Base-by-base conservation (phyloP, 495 filamentous ascomycete genomes). In the Tuber magnatum region DNA sequence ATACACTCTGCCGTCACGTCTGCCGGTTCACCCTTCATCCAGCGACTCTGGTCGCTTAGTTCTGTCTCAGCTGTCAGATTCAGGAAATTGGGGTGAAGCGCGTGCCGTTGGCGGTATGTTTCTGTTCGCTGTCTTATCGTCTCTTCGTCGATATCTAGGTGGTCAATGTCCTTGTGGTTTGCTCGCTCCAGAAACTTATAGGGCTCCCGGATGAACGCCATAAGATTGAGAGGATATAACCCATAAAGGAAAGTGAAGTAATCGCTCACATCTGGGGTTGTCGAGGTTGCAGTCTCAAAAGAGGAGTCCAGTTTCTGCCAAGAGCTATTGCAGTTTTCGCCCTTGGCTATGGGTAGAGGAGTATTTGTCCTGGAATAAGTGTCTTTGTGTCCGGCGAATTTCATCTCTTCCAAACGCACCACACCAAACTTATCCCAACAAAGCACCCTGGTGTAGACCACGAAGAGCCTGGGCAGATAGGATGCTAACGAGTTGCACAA, bases 181-280 rank as follows among this genome's bases (percentile, higher is more conserved):
- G 88, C 87, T 78, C 89, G 87, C 56, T 90, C 88, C 3, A 93
- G 84, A 75, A 89, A 92, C 79, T 89, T 87, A 48, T 91, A 87
- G 4, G 91, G 91, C 78, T 93, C 92, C 39, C 91, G 86, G 69
- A 93, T 90, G 83, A 92, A 93, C 77, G 88, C 88, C 85, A 90
- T 87, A 81, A 93, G 90, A 80, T 92, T 92, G 75, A 92, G 87
- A n/a, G 91, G 91, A 76, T 93, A 93, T 14, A 93, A 84, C 20
- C 91, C 91, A 75, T 93, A 93, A 4, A 93, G 84, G 68, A 92
- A 89, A 14, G 93, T 89, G 86, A 97, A 89, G 86, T 97, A 88
- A 80, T 93, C 83, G 79, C 90, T 79, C 80, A 97, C 81, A 82
- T 95, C 84, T 79, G 92, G 92, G 61, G 91, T 85, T 75, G 90